Evolutionary conservation across 306 rosid genomes (phyloP).

Genomic region (Malus sylvestris): DNA sequence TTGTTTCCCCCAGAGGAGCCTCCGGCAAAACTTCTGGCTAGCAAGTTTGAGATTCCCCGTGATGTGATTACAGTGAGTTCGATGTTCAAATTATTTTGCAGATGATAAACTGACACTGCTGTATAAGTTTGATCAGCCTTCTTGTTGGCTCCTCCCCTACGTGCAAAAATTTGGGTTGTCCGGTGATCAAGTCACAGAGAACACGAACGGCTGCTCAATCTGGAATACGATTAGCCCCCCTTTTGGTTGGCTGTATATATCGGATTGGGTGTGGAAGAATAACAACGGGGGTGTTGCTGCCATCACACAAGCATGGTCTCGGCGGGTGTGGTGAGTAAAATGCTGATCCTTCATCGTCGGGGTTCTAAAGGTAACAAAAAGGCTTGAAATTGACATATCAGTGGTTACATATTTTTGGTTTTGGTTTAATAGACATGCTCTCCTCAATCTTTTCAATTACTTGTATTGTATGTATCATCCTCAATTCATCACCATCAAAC

Average conservation of each 20-base stretch:
- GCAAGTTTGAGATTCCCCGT: conserved; percentile 8
- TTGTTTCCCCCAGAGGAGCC: conserved; percentile 57
- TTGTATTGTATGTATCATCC: conserved; percentile 9
- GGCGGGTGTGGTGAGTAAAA: conserved; percentile 28
- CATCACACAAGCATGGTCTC: conserved; percentile 1
- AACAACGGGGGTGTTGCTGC: conserved; percentile 27
- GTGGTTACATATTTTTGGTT: conserved; percentile 20
- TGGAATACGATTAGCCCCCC: conserved; percentile 30
- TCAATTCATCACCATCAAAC: background rate
- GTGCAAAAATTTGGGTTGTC: conserved; percentile 6
- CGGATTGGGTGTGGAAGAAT: conserved; percentile 39
- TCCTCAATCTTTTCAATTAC: conserved; percentile 15
- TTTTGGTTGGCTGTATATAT: conserved; percentile 46
- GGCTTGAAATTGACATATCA: conserved; percentile 25
- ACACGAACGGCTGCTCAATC: conserved; percentile 20
- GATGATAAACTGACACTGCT: conserved; percentile 5
- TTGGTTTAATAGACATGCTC: conserved; percentile 34
- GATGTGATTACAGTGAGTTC: conserved; percentile 7
- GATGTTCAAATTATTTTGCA: conserved; percentile 13
- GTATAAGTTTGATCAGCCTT: conserved; percentile 17
- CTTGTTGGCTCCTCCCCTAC: conserved; percentile 16
- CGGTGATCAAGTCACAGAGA: conserved; percentile 16
- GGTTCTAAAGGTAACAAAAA: conserved; percentile 14
- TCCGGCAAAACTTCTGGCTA: conserved; percentile 46
- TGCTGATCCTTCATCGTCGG: conserved; percentile 25